phyloP scores from a whole-genome alignment of 2,329 filamentous ascomycete genomes.

The Cladosporium velox region DNA sequence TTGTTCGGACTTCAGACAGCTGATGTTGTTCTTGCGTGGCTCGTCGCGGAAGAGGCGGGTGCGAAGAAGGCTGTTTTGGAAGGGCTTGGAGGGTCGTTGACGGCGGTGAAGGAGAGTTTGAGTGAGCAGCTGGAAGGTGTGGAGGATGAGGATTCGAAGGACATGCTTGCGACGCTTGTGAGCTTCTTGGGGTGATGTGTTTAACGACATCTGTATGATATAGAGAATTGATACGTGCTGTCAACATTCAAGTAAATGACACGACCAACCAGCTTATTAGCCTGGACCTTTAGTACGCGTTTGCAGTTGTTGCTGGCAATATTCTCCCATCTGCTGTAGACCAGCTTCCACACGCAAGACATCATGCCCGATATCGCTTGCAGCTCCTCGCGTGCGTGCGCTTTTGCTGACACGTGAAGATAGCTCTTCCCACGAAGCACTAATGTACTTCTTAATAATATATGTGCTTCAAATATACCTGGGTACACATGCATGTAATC shows the following conservation, averaged over 20 bases:
- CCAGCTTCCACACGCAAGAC: too few relatives aligned
- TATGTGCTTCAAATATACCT: neutral
- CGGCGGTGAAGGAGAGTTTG: slow-evolving; percentile 66
- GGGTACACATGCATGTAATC: neutral
- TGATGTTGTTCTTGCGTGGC: slow-evolving; percentile 85
- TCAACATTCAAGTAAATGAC: neutral
- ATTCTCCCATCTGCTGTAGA: too few relatives aligned
- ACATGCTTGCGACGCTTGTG: slow-evolving; percentile 67
- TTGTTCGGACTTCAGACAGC: slow-evolving; percentile 80
- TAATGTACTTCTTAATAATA: too few relatives aligned
- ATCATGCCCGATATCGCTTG: neutral
- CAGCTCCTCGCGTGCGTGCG: neutral
- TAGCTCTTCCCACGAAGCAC: neutral
- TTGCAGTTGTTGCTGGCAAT: too few relatives aligned
- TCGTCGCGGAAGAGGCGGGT: slow-evolving; percentile 83
- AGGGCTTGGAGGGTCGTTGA: slow-evolving; percentile 63
- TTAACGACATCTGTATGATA: neutral
- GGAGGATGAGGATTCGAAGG: slow-evolving; percentile 55
- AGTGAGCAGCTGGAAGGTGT: slow-evolving; percentile 65
- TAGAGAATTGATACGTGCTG: neutral
- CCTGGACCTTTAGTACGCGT: too few relatives aligned
- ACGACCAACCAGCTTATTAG: too few relatives aligned
- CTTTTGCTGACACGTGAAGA: neutral
- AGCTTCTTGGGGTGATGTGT: slow-evolving; percentile 35
- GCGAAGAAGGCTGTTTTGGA: slow-evolving; percentile 65